phyloP scores from a whole-genome alignment of 1,284 basidiomycete genomes.

The Cryptococcus maquisensis region DNA sequence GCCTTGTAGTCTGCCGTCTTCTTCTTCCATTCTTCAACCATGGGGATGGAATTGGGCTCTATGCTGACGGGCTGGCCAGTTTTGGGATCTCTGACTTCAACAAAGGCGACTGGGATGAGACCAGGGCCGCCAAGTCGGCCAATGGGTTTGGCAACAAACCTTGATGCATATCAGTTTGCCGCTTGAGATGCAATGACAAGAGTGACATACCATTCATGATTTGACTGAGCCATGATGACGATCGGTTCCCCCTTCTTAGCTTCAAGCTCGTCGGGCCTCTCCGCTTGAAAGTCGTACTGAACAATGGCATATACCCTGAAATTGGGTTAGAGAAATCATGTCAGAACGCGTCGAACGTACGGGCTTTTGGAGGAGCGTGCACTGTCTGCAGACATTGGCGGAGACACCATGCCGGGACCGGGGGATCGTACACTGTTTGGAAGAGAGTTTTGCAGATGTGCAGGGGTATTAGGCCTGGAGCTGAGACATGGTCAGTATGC shows the following conservation, averaged over 20 bases:
- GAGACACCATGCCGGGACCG: constrained; percentile 19
- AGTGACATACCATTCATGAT: constrained; percentile 49
- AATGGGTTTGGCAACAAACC: constrained; percentile 79
- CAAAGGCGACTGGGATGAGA: constrained; percentile 92
- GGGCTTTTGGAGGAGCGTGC: constrained; percentile 21
- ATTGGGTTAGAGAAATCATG: not conserved
- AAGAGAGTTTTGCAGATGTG: constrained; percentile 3
- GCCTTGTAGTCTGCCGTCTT: constrained; percentile 94
- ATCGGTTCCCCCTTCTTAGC: constrained; percentile 91
- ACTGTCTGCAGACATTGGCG: constrained; percentile 10
- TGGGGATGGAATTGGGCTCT: constrained; percentile 74
- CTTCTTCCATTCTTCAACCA: constrained; percentile 97
- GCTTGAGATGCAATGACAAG: not conserved
- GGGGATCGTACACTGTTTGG: constrained; percentile 7
- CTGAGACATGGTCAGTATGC: not conserved
- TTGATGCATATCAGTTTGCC: constrained; percentile 22
- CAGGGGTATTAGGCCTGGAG: constrained; percentile 21
- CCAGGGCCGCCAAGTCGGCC: constrained; percentile 90
- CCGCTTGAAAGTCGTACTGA: constrained; percentile 89
- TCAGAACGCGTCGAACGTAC: constrained; percentile 8
- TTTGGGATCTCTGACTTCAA: constrained; percentile 87
- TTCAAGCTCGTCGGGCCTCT: constrained; percentile 92
- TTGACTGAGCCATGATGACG: constrained; percentile 57
- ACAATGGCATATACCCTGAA: constrained; percentile 75
- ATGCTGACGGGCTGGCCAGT: constrained; percentile 69